Conservation (phyloP, 225 moss, liverwort and hornwort species). For the Straminergon stramineum region DNA sequence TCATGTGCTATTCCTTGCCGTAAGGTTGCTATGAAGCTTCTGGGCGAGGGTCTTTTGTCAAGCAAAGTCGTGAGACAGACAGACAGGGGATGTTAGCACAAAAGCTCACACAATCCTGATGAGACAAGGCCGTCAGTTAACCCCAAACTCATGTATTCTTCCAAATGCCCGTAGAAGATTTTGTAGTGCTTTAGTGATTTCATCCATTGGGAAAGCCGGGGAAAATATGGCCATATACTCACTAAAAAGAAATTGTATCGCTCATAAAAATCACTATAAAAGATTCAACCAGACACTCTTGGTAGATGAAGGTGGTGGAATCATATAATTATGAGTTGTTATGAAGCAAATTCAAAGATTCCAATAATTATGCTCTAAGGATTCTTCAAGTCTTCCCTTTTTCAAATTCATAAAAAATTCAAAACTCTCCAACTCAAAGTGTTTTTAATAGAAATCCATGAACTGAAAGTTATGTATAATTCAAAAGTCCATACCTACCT, state of each 20-base stretch:
- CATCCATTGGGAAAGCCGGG: neutral
- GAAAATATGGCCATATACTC: neutral
- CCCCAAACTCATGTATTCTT: neutral
- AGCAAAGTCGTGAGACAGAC: neutral
- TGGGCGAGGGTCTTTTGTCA: neutral
- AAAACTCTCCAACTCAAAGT: neutral
- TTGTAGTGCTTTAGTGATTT: neutral
- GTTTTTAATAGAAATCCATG: neutral
- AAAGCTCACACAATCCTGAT: neutral
- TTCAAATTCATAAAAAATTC: neutral
- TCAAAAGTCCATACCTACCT: neutral
- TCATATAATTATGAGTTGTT: neutral
- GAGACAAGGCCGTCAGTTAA: neutral
- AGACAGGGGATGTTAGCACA: neutral
- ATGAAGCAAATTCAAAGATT: neutral
- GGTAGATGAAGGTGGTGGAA: neutral
- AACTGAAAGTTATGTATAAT: neutral
- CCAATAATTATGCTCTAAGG: neutral
- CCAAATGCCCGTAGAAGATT: neutral
- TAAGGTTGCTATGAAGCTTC: neutral
- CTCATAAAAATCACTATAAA: rapidly evolving
- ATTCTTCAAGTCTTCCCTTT: neutral
- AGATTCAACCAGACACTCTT: rapidly evolving
- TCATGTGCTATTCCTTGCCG: neutral
- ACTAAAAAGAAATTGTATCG: neutral